These are phyloP conservation scores for Brassica rapa DNA, from an alignment of 345 rosid species.

Conservation along the genomic window DNA sequence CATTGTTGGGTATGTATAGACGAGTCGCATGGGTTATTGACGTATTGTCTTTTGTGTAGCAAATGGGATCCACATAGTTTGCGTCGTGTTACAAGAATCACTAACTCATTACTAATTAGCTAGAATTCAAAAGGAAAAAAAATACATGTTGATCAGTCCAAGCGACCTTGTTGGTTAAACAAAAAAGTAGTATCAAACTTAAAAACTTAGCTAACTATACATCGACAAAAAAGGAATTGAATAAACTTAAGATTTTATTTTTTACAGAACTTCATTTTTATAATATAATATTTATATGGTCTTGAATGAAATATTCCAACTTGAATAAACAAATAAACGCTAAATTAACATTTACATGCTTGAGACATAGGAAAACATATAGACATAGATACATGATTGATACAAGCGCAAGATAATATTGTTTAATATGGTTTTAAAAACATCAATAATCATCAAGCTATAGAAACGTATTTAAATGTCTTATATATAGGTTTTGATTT, in stretches of 20 bases:
- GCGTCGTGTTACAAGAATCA: neutral
- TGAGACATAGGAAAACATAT: slow-evolving; percentile 8
- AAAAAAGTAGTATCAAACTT: neutral
- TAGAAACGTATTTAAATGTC: neutral
- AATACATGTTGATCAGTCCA: neutral
- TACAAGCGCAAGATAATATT: slow-evolving; percentile 9
- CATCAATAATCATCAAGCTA: neutral
- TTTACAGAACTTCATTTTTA: too few species aligned
- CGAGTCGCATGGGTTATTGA: slow-evolving; percentile 19
- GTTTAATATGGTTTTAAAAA: neutral
- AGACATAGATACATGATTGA: slow-evolving; percentile 11
- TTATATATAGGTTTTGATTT: neutral
- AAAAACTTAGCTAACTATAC: neutral
- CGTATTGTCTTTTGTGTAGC: slow-evolving; percentile 28
- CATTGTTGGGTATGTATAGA: slow-evolving; percentile 6
- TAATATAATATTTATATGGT: neutral
- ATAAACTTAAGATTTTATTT: too few species aligned
- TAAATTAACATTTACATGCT: neutral
- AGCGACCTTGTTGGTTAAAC: neutral
- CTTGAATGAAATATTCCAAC: neutral
- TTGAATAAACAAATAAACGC: neutral
- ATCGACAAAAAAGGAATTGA: neutral
- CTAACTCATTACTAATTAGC: neutral
- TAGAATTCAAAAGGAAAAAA: neutral
- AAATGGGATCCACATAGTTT: slow-evolving; percentile 34